A percentile compares a stretch with the other conserved stretches of the same genome.
Evolutionary conservation across 2,329 filamentous ascomycete species (phyloP).

Genomic region (Fonsecaea monophora): DNA sequence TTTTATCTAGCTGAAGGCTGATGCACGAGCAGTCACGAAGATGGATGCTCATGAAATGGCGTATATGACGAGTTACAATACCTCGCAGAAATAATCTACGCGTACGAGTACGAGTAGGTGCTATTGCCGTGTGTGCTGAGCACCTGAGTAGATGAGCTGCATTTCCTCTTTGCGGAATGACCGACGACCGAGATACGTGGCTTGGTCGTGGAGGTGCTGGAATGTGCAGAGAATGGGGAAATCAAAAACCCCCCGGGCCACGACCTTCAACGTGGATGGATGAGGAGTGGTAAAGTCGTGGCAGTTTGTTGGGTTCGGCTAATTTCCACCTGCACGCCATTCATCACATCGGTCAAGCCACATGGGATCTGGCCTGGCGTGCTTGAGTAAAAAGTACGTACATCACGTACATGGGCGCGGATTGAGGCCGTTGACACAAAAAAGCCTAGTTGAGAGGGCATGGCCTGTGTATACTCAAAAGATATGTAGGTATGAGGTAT

Average conservation of each 20-base stretch:
- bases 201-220: no score
- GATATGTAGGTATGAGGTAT: neutral
- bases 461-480: no score
- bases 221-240: neutral
- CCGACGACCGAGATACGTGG: neutral
- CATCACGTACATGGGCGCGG: neutral
- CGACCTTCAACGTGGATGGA: neutral
- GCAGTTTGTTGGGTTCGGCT: neutral
- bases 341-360: neutral
- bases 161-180: constrained; percentile 4
- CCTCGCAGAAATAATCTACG: no score
- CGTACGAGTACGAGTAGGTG: neutral
- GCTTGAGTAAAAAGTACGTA: constrained; percentile 3
- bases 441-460: neutral
- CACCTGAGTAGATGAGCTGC: neutral
- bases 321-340: constrained; percentile 16
- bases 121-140: no score
- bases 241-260: neutral
- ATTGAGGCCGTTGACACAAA: neutral
- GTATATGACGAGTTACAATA: no score
- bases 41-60: no score
- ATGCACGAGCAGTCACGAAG: no score
- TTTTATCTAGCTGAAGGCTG: no score
- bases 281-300: neutral
- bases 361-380: neutral